These are phyloP conservation scores for Cucurbita argyrosperma DNA, from an alignment of 306 rosid genomes.

Conservation along the genomic window DNA sequence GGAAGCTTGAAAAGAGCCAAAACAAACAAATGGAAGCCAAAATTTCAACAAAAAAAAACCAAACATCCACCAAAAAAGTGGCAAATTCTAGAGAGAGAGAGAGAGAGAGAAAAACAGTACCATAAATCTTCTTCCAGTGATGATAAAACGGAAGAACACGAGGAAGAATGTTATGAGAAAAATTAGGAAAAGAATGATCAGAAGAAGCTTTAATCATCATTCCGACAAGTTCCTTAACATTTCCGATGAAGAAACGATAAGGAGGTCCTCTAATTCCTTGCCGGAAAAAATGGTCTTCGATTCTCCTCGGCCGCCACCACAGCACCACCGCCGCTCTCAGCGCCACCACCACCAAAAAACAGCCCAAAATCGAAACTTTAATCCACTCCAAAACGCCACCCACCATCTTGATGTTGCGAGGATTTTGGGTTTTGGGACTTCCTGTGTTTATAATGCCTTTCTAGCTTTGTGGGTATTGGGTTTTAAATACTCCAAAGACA, in stretches of 20 bases:
- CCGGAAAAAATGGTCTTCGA: constrained; percentile 53
- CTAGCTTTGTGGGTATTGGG: not conserved
- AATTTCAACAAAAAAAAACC: not conserved
- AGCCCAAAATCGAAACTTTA: constrained; percentile 19
- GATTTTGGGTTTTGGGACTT: not conserved
- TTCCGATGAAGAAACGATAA: constrained; percentile 97
- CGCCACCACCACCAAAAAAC: constrained; percentile 11
- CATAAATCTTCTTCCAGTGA: constrained; percentile 92
- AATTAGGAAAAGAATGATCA: constrained; percentile 50
- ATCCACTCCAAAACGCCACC: not conserved
- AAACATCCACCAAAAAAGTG: not conserved
- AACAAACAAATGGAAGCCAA: too few relatives aligned
- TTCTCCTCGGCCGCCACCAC: constrained; percentile 85
- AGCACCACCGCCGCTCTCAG: constrained; percentile 37
- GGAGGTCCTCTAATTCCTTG: constrained; percentile 98
- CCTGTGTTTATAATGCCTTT: not conserved
- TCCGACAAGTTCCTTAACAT: constrained; percentile 55
- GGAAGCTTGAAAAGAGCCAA: not conserved
- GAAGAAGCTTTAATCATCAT: constrained; percentile 94
- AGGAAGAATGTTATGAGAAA: constrained; percentile 88
- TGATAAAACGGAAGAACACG: constrained; percentile 95
- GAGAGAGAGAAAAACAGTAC: constrained; percentile 13
- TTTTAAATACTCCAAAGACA: constrained; percentile 1
- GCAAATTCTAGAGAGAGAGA: not conserved
- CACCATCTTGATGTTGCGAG: not conserved